Evolutionary conservation across 768 basidiomycete genomes (phyloP).

Genomic region (Rossbeevera mucosa): DNA sequence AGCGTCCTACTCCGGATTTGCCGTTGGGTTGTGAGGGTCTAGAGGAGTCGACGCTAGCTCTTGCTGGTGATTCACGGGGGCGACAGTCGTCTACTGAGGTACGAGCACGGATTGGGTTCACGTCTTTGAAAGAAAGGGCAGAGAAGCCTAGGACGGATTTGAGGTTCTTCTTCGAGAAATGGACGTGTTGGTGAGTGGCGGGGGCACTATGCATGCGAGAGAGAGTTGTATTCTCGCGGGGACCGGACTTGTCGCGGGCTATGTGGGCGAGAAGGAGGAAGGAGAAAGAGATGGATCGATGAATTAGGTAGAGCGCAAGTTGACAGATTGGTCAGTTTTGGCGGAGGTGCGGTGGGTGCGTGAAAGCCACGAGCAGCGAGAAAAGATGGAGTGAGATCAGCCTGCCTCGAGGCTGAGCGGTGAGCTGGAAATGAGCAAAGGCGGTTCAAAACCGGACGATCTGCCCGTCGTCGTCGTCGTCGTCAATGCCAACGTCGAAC

Average conservation of each 20-base stretch:
- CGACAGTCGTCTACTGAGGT: conserved; percentile 26
- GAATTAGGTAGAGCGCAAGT: conserved; percentile 30
- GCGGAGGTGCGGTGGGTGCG: conserved; percentile 33
- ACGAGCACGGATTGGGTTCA: conserved; percentile 28
- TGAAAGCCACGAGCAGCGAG: conserved; percentile 33
- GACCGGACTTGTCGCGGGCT: conserved; percentile 26
- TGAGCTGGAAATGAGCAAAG: conserved; percentile 21
- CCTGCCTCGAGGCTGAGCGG: conserved; percentile 30
- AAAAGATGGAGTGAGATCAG: conserved; percentile 27
- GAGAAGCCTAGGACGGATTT: conserved; percentile 45
- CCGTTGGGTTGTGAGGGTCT: conserved; percentile 33
- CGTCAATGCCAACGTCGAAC: conserved; percentile 9
- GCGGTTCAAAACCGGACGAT: conserved; percentile 12
- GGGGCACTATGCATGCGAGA: conserved; percentile 44
- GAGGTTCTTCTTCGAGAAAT: conserved; percentile 43
- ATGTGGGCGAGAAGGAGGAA: conserved; percentile 20
- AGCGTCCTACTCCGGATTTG: conserved; percentile 35
- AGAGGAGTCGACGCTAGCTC: conserved; percentile 43
- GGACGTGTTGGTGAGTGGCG: conserved; percentile 32
- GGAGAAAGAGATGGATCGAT: conserved; percentile 26
- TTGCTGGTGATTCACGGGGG: conserved; percentile 30
- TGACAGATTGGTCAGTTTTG: conserved; percentile 27
- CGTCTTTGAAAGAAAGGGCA: conserved; percentile 35
- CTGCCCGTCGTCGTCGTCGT: background rate
- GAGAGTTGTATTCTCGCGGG: conserved; percentile 23